Base-by-base conservation (phyloP, 225 moss, liverwort and hornwort species). In the Anthoceros angustus region DNA sequence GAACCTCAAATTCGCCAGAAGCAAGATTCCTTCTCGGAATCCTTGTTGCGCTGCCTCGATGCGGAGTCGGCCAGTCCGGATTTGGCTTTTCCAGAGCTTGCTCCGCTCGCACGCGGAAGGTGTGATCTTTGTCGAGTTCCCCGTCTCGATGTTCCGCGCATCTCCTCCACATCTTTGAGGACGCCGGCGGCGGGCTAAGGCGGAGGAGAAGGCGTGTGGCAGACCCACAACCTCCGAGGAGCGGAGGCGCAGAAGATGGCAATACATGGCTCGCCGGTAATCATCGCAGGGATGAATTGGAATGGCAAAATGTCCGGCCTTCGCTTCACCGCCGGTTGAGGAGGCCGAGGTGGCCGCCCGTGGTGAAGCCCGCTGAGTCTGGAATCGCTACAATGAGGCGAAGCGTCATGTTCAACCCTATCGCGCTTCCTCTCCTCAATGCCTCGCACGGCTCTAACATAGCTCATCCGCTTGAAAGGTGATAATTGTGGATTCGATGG, bases 171-270 rank as follows among this genome's bases (percentile, higher is more conserved):
- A 84, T 64, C 43, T 61, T 46, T 63, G 42, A 78, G 65, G n/a
- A 38, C 32, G 32, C n/a, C 32, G 41, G 12, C 26, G 14, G 41
- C 62, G 40, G 15, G 24, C 76, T 77, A 86, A 62, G 42, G 39
- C 0, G 65, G 76, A 8, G 11, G 85, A 41, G 41, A 86, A 88
- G 48, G 77, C 68, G 14, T n/a, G 77, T 72, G 6, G 74, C 2
- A 79, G 15, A 20, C 72, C 25, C 24, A 84, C 67, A 25, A 92
- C 82, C 21, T 80, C 73, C 46, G 75, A 70, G 11, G 66, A 78
- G 46, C 79, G 81, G 42, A 84, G 72, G 40, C 88, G 76, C 20
- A 94, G 72, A 24, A 87, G 61, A 67, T 94, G 90, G 68, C 94
- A 88, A 41, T 94, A 94, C 79, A 84, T 78, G 25, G 77, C 78